These are phyloP conservation scores for Musa troglodytarum DNA, from an alignment of 176 grass and related monocot species.

Conservation along the genomic window DNA sequence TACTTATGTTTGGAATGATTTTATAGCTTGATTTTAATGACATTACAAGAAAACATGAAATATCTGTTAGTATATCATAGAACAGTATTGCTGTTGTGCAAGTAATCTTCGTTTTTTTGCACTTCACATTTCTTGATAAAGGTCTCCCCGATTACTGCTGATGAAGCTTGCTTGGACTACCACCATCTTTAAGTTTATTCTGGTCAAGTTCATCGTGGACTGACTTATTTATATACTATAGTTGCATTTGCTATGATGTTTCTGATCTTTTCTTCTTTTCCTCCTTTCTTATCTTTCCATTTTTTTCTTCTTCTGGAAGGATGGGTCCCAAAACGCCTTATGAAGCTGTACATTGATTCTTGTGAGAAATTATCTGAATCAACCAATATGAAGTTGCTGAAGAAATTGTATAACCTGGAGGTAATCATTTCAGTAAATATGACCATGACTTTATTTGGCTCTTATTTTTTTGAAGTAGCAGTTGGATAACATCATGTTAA, in stretches of 20 bases:
- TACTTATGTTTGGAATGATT: too few species aligned
- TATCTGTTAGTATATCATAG: too few species aligned
- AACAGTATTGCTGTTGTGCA: too few species aligned
- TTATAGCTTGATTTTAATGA: too few species aligned
- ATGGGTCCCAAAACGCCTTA: constrained; percentile 89
- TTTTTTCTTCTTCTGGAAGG: constrained; percentile 1
- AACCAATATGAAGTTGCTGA: constrained; percentile 60
- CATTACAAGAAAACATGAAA: too few species aligned
- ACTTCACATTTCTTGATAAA: too few species aligned
- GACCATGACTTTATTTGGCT: neutral
- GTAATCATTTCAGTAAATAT: constrained; percentile 35
- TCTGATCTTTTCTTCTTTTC: neutral
- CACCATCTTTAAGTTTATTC: neutral
- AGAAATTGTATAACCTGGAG: constrained; percentile 82
- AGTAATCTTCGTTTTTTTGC: too few species aligned
- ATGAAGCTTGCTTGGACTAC: neutral
- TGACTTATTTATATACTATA: neutral
- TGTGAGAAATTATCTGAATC: constrained; percentile 69
- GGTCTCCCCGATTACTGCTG: too few species aligned
- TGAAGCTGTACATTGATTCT: constrained; percentile 86
- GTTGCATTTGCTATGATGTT: neutral
- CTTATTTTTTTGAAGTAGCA: constrained; percentile 5
- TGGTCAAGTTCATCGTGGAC: neutral
- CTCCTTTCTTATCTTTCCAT: neutral
- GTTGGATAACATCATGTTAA: constrained; percentile 17